Percentiles rank a stretch among this genome's conserved stretches.
Evolutionary conservation across 768 basidiomycete genomes (phyloP).

Genomic region (Fistulinella prunicolor): DNA sequence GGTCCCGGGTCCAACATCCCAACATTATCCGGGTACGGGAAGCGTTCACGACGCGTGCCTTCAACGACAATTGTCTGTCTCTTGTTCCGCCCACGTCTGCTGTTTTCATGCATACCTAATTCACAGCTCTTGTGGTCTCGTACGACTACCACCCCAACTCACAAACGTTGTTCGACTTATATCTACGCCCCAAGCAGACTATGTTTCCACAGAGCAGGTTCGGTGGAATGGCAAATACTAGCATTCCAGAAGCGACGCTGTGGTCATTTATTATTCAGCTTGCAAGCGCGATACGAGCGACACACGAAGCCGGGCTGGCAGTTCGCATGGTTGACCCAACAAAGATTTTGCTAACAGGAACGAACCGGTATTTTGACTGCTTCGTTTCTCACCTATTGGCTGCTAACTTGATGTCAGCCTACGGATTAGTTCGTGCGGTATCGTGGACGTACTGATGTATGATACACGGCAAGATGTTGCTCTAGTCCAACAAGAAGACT

Average conservation of each 20-base stretch:
- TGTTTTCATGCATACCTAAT: conserved; percentile 9
- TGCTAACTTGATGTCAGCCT: conserved; percentile 44
- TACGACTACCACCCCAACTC: conserved; percentile 88
- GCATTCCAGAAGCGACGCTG: conserved; percentile 72
- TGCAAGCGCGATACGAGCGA: conserved; percentile 78
- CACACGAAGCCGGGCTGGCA: conserved; percentile 79
- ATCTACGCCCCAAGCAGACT: conserved; percentile 59
- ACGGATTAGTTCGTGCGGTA: conserved; percentile 82
- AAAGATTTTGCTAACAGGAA: conserved; percentile 85
- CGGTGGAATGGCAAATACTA: conserved; percentile 25
- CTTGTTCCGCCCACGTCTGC: conserved; percentile 2
- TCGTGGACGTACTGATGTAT: conserved; percentile 81
- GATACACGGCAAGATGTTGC: conserved; percentile 62
- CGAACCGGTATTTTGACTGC: conserved; percentile 61
- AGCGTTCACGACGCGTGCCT: conserved; percentile 92
- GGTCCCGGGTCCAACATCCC: conserved; percentile 84
- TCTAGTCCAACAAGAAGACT: conserved; percentile 81
- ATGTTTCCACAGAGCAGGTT: conserved; percentile 36
- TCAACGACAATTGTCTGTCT: conserved; percentile 83
- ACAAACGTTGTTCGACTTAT: conserved; percentile 74
- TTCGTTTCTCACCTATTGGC: not conserved
- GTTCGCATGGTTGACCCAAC: conserved; percentile 80
- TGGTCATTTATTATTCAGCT: conserved; percentile 96
- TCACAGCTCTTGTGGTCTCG: conserved; percentile 81
- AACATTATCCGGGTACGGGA: conserved; percentile 80